A percentile compares a stretch with the other conserved stretches of the same genome.
These are phyloP conservation scores for Magnaporthales sp. DNA, from an alignment of 2,329 filamentous ascomycete species.

Conservation along the genomic window DNA sequence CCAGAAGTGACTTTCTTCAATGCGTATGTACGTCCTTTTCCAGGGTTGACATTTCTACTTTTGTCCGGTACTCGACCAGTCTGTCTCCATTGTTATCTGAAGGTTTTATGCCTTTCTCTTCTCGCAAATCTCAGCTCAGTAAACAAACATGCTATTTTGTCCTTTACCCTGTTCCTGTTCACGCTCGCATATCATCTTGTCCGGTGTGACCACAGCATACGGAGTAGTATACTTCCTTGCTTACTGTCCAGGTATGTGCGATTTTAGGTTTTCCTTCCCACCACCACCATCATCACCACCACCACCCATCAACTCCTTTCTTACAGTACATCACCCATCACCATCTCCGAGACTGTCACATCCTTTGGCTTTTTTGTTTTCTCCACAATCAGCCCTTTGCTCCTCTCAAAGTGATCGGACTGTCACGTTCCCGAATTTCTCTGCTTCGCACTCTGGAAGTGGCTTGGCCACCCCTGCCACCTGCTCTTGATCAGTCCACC, in stretches of 20 bases:
- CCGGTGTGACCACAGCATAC: not conserved
- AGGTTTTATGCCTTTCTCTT: not conserved
- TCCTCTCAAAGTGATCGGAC: not conserved
- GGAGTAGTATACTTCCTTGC: not conserved
- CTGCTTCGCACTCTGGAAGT: not conserved
- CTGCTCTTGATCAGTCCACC: not conserved
- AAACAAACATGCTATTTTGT: not conserved
- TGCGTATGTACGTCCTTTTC: not conserved
- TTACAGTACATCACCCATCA: not conserved
- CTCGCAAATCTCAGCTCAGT: not conserved
- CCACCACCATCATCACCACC: not conserved
- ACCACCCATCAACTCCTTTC: not conserved
- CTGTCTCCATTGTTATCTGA: not conserved
- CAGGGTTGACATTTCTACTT: not conserved
- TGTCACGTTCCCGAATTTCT: not conserved
- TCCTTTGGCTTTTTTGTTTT: not conserved
- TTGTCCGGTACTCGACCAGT: not conserved
- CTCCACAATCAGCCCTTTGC: not conserved
- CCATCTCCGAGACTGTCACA: not conserved
- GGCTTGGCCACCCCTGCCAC: not conserved
- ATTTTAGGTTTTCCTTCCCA: not conserved
- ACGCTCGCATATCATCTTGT: not conserved
- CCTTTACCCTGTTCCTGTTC: conserved; percentile 1
- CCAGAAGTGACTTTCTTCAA: not conserved
- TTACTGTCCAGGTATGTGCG: not conserved